Evolutionary conservation across 495 filamentous ascomycete genomes (phyloP), one percentile per base, ranked within the genome.

Genomic region (Neurospora sp.): DNA sequence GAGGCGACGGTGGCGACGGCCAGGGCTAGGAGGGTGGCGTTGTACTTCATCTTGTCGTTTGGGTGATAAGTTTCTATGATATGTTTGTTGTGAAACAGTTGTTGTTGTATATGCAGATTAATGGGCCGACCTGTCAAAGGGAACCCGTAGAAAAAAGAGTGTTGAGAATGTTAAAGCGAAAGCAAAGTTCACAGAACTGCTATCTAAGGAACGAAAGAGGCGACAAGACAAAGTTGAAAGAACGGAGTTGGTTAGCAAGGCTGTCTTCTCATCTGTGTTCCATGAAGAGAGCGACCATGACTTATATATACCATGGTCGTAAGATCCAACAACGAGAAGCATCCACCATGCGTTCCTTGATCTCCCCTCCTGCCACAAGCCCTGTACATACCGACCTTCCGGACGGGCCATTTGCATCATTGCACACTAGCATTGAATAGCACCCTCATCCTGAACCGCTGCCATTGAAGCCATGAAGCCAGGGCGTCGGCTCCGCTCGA

Each of bases 171-270:
- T 54, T 54, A 14, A 27, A 83, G 79, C 70, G 70, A 74, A 31
- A 31, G 54, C 54, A 73, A 78, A 85, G 84, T 85, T 86, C 83
- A 77, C 83, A 82, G 84, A 86, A 86, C 84, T 82, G 74, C 38
- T 77, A 54, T 54, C 46, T 44, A 76, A 72, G 74, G 78, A 79
- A 69, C 74, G 79, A 79, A 76, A 78, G 72, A 83, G 46, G 18
- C 10, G 70, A 69, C 23, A 71, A 35, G 27, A 23, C 23, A 35
- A 70, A 37, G 46, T 31, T 62, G 23, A 62, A 62, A 62, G 54
- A 62, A 31, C 54, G 54, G 27, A 62, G 54, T 54, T 62, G 54
- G 12, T 62, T 62, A 31, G 54, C 54, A 16, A 9, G 54, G 27
- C 11, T 20, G 18, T 23, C 39, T 31, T 31, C 31, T 4, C 31